Evolutionary conservation across 2,329 filamentous ascomycete genomes (phyloP).

Genomic region (Ustulina deusta): DNA sequence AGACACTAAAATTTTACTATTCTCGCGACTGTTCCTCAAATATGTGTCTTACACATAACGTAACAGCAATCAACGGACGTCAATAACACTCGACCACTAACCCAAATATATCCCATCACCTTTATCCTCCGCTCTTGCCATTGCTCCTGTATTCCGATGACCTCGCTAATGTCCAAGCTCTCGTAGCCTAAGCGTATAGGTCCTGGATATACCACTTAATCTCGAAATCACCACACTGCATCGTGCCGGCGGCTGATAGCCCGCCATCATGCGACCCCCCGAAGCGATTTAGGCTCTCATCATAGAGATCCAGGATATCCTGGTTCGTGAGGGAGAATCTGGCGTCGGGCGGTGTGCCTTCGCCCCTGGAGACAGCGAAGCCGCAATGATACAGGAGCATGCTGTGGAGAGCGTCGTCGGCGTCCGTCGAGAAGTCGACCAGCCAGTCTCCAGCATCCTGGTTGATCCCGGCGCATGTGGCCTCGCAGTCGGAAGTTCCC

Average conservation of each 20-base stretch:
- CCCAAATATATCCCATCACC: not conserved
- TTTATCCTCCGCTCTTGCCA: not conserved
- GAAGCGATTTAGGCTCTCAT: constrained; percentile 38
- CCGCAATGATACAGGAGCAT: constrained; percentile 38
- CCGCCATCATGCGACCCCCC: constrained; percentile 37
- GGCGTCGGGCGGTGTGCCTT: constrained; percentile 31
- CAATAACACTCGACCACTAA: not conserved
- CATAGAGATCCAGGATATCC: constrained; percentile 44
- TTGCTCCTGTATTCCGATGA: not conserved
- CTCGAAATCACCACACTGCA: constrained; percentile 37
- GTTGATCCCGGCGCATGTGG: constrained; percentile 40
- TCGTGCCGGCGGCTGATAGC: constrained; percentile 44
- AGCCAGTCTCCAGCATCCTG: constrained; percentile 43
- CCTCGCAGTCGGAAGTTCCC: constrained; percentile 39
- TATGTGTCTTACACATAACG: no score
- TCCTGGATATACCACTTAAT: constrained; percentile 43
- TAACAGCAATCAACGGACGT: not conserved
- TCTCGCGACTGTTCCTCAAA: not conserved
- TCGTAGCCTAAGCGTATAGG: not conserved
- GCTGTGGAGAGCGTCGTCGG: constrained; percentile 36
- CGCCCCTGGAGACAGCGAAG: constrained; percentile 40
- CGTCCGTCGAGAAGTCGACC: constrained; percentile 42
- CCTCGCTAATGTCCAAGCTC: not conserved
- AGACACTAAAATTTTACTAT: not conserved
- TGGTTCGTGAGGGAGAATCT: constrained; percentile 41